Base-by-base conservation (phyloP, 2,329 filamentous ascomycete species). In the Samsoniella hepiali region DNA sequence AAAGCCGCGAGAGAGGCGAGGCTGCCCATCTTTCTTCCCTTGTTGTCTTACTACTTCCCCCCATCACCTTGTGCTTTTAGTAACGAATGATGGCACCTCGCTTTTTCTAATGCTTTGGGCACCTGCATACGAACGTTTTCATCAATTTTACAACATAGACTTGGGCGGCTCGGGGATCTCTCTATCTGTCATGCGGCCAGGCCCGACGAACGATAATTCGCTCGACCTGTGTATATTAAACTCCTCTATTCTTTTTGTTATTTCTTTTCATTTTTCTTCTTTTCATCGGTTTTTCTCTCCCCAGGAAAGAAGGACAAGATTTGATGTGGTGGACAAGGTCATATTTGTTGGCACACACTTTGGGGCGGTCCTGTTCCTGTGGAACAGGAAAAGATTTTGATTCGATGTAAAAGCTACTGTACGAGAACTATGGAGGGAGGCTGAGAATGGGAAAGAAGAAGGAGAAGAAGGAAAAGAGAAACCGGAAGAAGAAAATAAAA, bases 191-290 rank as follows among this genome's bases (percentile, higher is more conserved):
- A 9, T 15, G 34, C 29, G 49, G 59, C 17, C 58, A 62, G 40
- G 58, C 29, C 31, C 27, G 22, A 38, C 31, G 17, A 34, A 22
- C 22, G 22, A 15, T 53, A 9, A 13, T 13, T 62, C 40, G 32
- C 34, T 36, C 31, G 51, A 49, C 49, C 34, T 50, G 50, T 65
- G 67, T 63, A 67, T 59, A 59, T 56, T 64, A 64, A 50, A 64
- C 51, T 60, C 50, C 40, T 56, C 49, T 59, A 59, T 60, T 63
- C 11, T 50, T 49, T 29, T 49, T 27, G 7, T 17, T 38, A 29
- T 10, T n/a, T 49, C 22, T 58, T 10, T 17, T 50, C 49, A 34
- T 29, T 36, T 13, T n/a, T 42, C 40, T 51, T 50, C 22, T 10
- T 22, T 22, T 22, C 22, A 22, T 22, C 22, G 22, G 22, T 22